Evolutionary conservation across 1,139 yeast genomes (phyloP), one percentile per base, ranked within the genome.

Genomic region (Yamadazyma friedrichii): DNA sequence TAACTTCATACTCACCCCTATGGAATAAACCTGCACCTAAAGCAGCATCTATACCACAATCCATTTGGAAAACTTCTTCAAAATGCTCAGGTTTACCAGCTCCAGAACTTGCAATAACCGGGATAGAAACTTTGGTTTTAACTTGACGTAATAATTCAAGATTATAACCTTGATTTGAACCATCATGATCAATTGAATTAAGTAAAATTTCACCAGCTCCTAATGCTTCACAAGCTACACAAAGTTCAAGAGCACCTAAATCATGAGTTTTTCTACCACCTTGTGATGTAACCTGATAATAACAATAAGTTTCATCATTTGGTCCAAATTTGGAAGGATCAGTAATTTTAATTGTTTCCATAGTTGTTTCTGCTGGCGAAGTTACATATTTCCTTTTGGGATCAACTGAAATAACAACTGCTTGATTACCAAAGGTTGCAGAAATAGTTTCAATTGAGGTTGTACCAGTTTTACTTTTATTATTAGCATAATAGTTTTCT

Each of bases 1-100:
- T 75, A 11, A 93, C 98, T 12, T 88, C 82, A 62, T 84, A 93
- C 55, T 91, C 98, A 22, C 86, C 93, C 57, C 98, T 76, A 69
- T 93, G 98, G 70, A 93, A 93, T 81, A 93, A 84, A 35, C 98
- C 98, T 3, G 98, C 98, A 25, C 98, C 98, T 41, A 93, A 73
- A 10, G 98, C 98, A 36, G 98, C 98, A 65, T 93, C 98, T 2
- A 93, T 84, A 3, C 79, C 75, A 24, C 97, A 88, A 35, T 82
- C 74, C 59, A 69, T 52, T 39, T 72, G 73, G 58, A 93, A 93
- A 1, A 88, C 98, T 50, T 91, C 88, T 49, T 78, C 80, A 61
- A 93, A 93, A 65, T 93, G 98, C 43, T 71, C 76, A 2, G 98
- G 98, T 31, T 70, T 80, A 35, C 98, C 98, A 6, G 98, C 98